Evolutionary conservation across 306 rosid species (phyloP), one percentile per base, ranked within the genome.

Genomic region (Prunus mume): DNA sequence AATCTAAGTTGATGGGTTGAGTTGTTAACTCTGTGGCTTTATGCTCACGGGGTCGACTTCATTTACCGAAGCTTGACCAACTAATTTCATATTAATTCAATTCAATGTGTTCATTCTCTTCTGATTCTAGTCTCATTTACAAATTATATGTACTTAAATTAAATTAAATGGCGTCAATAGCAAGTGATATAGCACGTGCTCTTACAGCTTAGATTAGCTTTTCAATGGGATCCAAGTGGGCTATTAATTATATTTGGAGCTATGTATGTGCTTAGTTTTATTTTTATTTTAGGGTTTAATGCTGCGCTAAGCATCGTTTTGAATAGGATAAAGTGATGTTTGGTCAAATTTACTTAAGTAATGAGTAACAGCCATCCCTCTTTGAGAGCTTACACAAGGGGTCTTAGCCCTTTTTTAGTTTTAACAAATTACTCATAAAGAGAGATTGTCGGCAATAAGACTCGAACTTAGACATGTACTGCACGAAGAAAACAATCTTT

Each of bases 11-110:
- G 12, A n/a, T 56, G 61, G 61, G 65, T 11, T 38, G 57, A n/a
- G 14, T 71, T 54, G 76, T 15, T 38, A 7, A 38, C 43, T 38
- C 43, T 13, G 24, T 64, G 41, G 12, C 78, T 76, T 57, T 14
- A 28, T 47, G 69, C 19, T 77, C 85, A 72, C 85, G 79, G 83
- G 77, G 70, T 76, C 41, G 86, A 78, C 78, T 65, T 45, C 75
- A 18, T 19, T 60, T 75, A 65, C 56, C 77, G 81, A 76, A 75
- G 81, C 77, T 66, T 27, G 76, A 69, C 75, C 81, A 27, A 43
- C 32, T 62, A 2, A 11, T 50, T 61, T 50, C 57, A 38, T 20
- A 2, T 15, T 62, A 27, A 13, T 78, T 71, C 72, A 65, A 65
- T 65, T 74, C 65, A 20, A 78, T 70, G 79, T 69, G 27, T 57